phyloP scores from a whole-genome alignment of 1,284 basidiomycete species.

The Moniliella sp. region DNA sequence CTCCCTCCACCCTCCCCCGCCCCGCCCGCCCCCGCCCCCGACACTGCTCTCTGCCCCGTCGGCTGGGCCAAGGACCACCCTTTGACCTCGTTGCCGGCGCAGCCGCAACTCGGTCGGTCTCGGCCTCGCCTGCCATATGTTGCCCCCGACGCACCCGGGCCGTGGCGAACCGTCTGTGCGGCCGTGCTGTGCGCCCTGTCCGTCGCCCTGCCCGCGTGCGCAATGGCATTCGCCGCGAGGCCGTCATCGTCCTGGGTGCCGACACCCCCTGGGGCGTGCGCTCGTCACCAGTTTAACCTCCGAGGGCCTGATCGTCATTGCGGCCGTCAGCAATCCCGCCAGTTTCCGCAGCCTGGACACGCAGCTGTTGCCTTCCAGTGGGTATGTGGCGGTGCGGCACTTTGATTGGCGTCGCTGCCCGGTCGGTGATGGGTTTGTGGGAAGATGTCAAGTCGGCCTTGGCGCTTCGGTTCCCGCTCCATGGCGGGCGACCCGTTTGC shows the following conservation, averaged over 20 bases:
- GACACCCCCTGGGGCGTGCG: conserved; percentile 25
- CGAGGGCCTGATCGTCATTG: conserved; percentile 24
- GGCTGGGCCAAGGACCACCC: no score
- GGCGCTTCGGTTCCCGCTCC: conserved; percentile 22
- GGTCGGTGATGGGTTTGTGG: conserved; percentile 10
- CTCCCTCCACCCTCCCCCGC: no score
- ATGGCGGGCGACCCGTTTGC: conserved; percentile 29
- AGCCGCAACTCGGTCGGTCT: neutral
- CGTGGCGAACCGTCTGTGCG: neutral
- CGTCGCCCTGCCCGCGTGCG: neutral
- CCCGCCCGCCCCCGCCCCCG: no score
- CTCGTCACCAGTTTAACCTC: conserved; percentile 14
- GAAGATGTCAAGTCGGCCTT: conserved; percentile 15
- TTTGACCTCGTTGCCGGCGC: no score
- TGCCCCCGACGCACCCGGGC: neutral
- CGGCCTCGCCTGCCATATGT: neutral
- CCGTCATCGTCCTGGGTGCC: conserved; percentile 26
- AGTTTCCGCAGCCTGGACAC: conserved; percentile 15
- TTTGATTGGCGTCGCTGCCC: conserved; percentile 10
- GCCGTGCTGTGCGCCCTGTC: no score
- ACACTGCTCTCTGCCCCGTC: no score
- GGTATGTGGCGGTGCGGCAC: conserved; percentile 22
- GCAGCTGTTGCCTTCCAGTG: conserved; percentile 17
- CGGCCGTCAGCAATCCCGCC: conserved; percentile 12
- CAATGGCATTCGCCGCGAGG: conserved; percentile 15